Base-by-base conservation (phyloP, 2,329 filamentous ascomycete species). In the Hypomyces rosellus region DNA sequence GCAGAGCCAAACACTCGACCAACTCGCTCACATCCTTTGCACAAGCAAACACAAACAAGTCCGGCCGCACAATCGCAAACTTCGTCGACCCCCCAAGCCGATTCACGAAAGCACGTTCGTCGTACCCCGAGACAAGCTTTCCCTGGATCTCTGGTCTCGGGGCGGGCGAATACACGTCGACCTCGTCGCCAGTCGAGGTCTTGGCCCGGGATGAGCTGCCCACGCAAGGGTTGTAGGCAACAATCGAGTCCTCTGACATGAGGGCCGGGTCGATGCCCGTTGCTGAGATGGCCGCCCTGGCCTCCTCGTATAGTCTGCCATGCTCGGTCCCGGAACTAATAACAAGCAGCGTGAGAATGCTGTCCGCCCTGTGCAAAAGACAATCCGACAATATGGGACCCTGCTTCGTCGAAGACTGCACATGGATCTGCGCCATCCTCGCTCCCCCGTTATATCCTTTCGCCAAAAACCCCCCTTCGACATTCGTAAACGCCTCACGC, bases 361-460 rank as follows among this genome's bases (percentile, higher is more conserved):
- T 46, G 5, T n/a, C 30, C 2, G 39, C 9, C 16, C 30, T 25
- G 22, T 36, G 18, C 4, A 51, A 37, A 16, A 54, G 45, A 45
- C 14, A 4, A 22, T 54, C 52, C 2, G 52, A 54, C 22, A 54
- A 39, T 16, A 51, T 15, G n/a, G 22, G 11, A 2, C 34, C 18
- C 3, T 38, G 12, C 3, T 38, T 46, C 14, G 18, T 34, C 1
- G 16, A n/a, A 13, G 25, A 43, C 37, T 33, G 16, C 16, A 54
- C 39, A 15, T 48, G 30, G 4, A 54, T 51, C 36, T 54, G 52
- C 13, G 52, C 48, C 39, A 54, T 16, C 9, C 52, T 48, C 15
- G 18, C 48, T 14, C 54, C 54, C 20, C 54, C 48, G 18, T 34
- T 22, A 20, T 45, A 25, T 12, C 37, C 38, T 4, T 12, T 41